A percentile compares a stretch with the other conserved stretches of the same genome.
Conservation (phyloP, 495 filamentous ascomycete genomes). For the Haplographium delicatum region DNA sequence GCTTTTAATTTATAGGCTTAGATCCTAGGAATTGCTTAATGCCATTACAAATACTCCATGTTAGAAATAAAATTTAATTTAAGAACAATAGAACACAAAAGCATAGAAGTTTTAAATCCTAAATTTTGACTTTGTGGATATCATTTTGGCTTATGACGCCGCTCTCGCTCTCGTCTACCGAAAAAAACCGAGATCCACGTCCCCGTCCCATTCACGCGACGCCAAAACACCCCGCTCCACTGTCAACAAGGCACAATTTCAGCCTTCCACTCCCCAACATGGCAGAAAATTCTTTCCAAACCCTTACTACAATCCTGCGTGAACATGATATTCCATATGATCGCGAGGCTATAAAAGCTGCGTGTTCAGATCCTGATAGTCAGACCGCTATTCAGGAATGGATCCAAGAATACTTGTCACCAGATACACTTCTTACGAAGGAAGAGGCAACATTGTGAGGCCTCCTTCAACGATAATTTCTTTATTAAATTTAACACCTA, state of each 20-base stretch:
- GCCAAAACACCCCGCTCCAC: not conserved
- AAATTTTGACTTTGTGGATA: too few species aligned
- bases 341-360: slow-evolving; percentile 19
- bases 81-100: too few species aligned
- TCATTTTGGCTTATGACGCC: not conserved
- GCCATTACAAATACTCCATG: too few species aligned
- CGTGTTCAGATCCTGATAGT: slow-evolving; percentile 19
- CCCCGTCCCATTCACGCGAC: not conserved
- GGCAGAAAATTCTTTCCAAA: slow-evolving; percentile 17
- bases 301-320: slow-evolving; percentile 20
- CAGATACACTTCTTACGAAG: slow-evolving; percentile 38
- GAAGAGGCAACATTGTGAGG: slow-evolving; percentile 39
- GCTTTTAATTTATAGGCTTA: too few species aligned
- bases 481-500: not conserved
- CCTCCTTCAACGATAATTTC: slow-evolving; percentile 8
- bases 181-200: slow-evolving; percentile 2
- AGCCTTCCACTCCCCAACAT: slow-evolving; percentile 18
- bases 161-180: not conserved
- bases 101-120: too few species aligned
- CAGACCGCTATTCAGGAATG: slow-evolving; percentile 32
- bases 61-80: too few species aligned
- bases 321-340: slow-evolving; percentile 24
- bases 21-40: too few species aligned
- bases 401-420: slow-evolving; percentile 33
- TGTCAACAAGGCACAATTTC: slow-evolving; percentile 15